Conservation (phyloP, 345 rosid genomes). For the Mercurialis annua region DNA sequence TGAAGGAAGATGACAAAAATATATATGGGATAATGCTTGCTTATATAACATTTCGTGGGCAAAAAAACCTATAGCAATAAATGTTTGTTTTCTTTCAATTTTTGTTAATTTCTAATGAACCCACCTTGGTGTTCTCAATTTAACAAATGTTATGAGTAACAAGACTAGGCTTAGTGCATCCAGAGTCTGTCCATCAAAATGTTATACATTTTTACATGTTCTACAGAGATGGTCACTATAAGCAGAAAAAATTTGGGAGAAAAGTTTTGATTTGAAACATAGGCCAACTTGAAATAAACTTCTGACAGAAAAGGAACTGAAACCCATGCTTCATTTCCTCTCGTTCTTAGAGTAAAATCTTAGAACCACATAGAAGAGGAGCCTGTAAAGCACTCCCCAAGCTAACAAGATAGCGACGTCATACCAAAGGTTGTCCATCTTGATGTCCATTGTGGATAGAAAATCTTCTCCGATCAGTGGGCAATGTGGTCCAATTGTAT, state of each 20-base stretch:
- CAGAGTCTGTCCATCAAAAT: too few relatives aligned
- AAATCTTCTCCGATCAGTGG: constrained; percentile 50
- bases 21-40: too few relatives aligned
- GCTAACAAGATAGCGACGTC: constrained; percentile 52
- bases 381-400: constrained; percentile 55
- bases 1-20: too few relatives aligned
- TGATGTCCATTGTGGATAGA: constrained; percentile 41
- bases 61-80: too few relatives aligned
- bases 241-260: not conserved
- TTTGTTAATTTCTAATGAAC: too few relatives aligned
- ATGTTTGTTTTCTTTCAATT: too few relatives aligned
- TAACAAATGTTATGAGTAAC: too few relatives aligned
- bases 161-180: too few relatives aligned
- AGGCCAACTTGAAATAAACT: not conserved
- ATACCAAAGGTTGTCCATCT: constrained; percentile 40
- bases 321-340: constrained; percentile 35
- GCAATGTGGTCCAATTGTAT: constrained; percentile 11
- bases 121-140: too few relatives aligned
- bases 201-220: too few relatives aligned
- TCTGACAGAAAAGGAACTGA: not conserved
- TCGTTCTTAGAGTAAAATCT: constrained; percentile 53
- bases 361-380: constrained; percentile 51
- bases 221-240: too few relatives aligned
- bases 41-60: too few relatives aligned
- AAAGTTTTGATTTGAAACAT: not conserved